Evolutionary conservation across 495 filamentous ascomycete genomes (phyloP), one percentile per base, ranked within the genome.

Genomic region (Clohesyomyces aquaticus): DNA sequence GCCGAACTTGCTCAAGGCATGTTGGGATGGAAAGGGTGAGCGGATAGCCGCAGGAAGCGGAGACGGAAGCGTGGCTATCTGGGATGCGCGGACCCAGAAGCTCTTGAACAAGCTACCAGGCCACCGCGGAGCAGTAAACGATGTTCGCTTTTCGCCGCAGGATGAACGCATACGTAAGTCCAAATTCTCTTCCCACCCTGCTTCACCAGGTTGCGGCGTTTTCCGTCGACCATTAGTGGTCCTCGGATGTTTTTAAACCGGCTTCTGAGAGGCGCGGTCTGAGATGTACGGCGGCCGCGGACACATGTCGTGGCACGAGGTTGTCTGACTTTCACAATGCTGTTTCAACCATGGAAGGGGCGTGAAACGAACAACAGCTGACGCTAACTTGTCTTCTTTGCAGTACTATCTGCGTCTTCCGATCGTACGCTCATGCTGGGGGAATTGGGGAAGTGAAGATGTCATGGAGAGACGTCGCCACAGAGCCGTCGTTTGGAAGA

Each of bases 91-190:
- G 66, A 86, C 82, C 4, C 91, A 87, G 38, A 98, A 94, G 77
- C 76, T 99, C 61, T 73, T 96, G 47, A 95, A 96, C 78, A 97
- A 97, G 74, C 79, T 99, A 51, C 94, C 94, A 0, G 94, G 94
- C 0, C 94, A 99, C 71, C 93, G 92, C 74, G 94, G 95, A 12
- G 89, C 91, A 1, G 95, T 98, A 45, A 98, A 98, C 71, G 93
- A 93, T 73, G 93, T 93, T 55, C 86, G 91, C 66, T 93, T 99
- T 72, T 88, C 89, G 32, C 91, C 94, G 1, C 79, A 79, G 45
- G 85, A 85, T 43, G 93, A 96, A 65, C 91, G 93, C 45, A 88
- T 98, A 50, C 86, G 93, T 97, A 81, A 86, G 93, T 88, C 14
- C 21, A 18, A 59, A 25, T 4, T 42, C 58, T 38, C 25, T 19